Percentiles rank a stretch among this genome's conserved stretches.
Evolutionary conservation across 1,284 basidiomycete species (phyloP).

Genomic region (Ustilago trichophora): DNA sequence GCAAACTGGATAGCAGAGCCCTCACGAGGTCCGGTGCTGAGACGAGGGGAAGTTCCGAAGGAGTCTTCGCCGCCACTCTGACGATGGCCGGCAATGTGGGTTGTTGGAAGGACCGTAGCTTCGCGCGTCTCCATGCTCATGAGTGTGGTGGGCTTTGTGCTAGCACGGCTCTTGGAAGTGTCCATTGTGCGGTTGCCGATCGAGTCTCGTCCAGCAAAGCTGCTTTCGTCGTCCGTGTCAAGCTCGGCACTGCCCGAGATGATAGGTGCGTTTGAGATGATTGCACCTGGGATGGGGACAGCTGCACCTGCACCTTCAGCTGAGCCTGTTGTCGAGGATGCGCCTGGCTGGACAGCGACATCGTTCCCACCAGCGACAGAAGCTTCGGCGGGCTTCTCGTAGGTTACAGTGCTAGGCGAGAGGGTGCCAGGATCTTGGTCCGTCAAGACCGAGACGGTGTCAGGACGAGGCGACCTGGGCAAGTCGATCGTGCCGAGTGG

Average conservation of each 20-base stretch:
- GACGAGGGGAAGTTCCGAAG: slow-evolving; percentile 24
- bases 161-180: slow-evolving; percentile 76
- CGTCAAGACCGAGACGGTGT: neutral
- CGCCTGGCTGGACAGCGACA: neutral
- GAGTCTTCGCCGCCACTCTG: slow-evolving; percentile 56
- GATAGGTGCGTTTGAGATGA: slow-evolving; percentile 5
- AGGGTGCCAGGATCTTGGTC: neutral
- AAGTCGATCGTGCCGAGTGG: slow-evolving; percentile 47
- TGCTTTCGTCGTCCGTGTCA: slow-evolving; percentile 36
- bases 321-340: neutral
- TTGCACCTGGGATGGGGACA: slow-evolving; percentile 8
- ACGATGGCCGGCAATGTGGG: slow-evolving; percentile 87
- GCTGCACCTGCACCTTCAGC: slow-evolving; percentile 2
- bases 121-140: slow-evolving; percentile 77
- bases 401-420: slow-evolving; percentile 9
- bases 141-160: slow-evolving; percentile 93
- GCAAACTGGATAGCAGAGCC: slow-evolving; percentile 30
- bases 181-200: slow-evolving; percentile 57
- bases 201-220: slow-evolving; percentile 41
- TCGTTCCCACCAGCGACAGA: neutral
- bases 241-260: neutral
- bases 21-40: slow-evolving; percentile 35
- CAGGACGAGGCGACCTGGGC: slow-evolving; percentile 27
- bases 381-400: slow-evolving; percentile 10
- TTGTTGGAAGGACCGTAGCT: slow-evolving; percentile 70